Conservation (phyloP, 768 basidiomycete genomes). For the Hygrocybe punicea region DNA sequence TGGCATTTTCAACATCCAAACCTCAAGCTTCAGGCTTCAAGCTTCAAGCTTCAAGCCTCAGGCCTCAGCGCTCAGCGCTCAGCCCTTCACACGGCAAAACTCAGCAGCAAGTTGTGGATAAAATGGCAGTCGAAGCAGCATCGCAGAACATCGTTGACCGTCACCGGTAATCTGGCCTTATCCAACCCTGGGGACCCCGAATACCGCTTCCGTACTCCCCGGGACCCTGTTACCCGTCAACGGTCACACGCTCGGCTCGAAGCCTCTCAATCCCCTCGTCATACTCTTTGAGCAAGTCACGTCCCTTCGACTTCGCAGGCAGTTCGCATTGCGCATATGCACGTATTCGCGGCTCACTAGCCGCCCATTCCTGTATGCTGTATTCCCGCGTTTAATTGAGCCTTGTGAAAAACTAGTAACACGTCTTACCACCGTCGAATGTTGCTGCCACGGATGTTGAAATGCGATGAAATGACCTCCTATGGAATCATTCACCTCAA, state of each 20-base stretch:
- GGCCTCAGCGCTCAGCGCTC: no score
- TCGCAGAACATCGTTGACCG: constrained; percentile 1
- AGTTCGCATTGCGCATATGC: constrained; percentile 12
- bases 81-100: no score
- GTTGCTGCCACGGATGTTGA: constrained; percentile 5
- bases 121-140: not conserved
- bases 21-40: no score
- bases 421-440: constrained; percentile 6
- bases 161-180: no score
- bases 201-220: no score
- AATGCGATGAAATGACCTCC: constrained; percentile 13
- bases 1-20: no score
- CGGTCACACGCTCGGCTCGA: constrained; percentile 3
- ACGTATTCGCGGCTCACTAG: constrained; percentile 26
- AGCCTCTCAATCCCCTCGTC: constrained; percentile 37
- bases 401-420: not conserved
- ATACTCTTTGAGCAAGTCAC: constrained; percentile 36
- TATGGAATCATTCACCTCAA: not conserved
- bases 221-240: no score
- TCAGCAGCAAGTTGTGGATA: not conserved
- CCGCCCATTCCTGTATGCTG: constrained; percentile 38
- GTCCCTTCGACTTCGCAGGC: not conserved
- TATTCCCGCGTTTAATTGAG: constrained; percentile 2
- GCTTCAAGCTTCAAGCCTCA: no score
- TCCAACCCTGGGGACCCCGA: no score